phyloP scores from a whole-genome alignment of 163 green algal species.

The Chlamydomonas reinhardtii region DNA sequence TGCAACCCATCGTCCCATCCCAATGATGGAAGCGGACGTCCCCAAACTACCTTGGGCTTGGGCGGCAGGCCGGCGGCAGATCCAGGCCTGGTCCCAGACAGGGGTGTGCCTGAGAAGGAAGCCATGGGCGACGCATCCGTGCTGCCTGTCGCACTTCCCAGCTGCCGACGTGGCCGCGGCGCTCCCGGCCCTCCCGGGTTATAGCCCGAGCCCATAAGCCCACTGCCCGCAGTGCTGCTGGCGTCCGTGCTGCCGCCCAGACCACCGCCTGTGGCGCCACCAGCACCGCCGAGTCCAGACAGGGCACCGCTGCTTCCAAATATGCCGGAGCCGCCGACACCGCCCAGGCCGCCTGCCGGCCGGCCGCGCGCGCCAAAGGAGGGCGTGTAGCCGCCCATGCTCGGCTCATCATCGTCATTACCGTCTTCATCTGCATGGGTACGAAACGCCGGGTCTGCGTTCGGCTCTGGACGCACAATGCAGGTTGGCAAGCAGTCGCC shows the following conservation, averaged over 20 bases:
- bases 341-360: neutral
- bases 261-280: neutral
- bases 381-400: conserved; percentile 49
- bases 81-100: neutral
- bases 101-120: neutral
- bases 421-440: neutral
- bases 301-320: neutral
- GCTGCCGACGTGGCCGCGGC: conserved; percentile 27
- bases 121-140: neutral
- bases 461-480: too few species aligned
- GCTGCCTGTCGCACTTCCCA: neutral
- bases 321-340: neutral
- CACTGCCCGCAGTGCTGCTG: neutral
- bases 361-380: conserved; percentile 38
- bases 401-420: conserved; percentile 4
- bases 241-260: neutral
- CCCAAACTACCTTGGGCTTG: too few species aligned
- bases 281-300: neutral
- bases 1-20: too few species aligned
- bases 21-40: neutral
- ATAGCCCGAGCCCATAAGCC: neutral
- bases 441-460: neutral
- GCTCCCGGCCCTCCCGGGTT: conserved; percentile 35
- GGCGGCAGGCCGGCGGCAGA: too few species aligned
- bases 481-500: too few species aligned